Conservation (phyloP, 768 basidiomycete genomes). For the Lanmaoa rubissima region DNA sequence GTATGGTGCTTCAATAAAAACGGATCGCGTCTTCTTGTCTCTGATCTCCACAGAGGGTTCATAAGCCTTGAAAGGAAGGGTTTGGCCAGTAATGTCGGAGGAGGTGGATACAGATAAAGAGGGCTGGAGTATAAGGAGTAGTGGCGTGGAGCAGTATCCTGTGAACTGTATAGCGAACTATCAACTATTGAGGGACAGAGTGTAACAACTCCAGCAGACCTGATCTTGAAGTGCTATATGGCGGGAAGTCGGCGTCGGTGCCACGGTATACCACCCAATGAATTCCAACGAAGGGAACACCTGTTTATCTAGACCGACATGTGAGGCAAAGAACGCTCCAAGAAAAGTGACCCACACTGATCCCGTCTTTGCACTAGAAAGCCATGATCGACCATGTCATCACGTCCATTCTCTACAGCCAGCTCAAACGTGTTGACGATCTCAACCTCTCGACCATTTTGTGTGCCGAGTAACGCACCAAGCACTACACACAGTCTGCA, state of each 20-base stretch:
- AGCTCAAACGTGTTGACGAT: conserved; percentile 97
- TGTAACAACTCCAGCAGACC: conserved; percentile 37
- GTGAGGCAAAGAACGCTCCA: conserved; percentile 2
- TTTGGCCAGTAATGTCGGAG: conserved; percentile 59
- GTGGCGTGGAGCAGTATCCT: conserved; percentile 80
- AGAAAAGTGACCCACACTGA: conserved; percentile 60
- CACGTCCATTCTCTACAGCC: conserved; percentile 53
- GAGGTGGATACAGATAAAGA: conserved; percentile 43
- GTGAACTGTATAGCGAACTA: conserved; percentile 57
- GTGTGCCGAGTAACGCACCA: conserved; percentile 91
- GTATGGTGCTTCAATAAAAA: conserved; percentile 83
- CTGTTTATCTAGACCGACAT: conserved; percentile 73
- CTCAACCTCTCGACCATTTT: conserved; percentile 92
- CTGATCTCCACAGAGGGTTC: conserved; percentile 87
- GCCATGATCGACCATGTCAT: conserved; percentile 68
- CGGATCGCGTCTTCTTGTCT: conserved; percentile 70
- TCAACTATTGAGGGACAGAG: neutral
- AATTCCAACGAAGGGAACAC: conserved; percentile 97
- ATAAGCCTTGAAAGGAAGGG: conserved; percentile 90
- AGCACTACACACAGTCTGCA: conserved; percentile 54
- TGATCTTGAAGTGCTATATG: conserved; percentile 88
- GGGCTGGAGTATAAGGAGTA: conserved; percentile 77
- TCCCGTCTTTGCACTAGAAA: conserved; percentile 83
- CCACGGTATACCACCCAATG: conserved; percentile 96
- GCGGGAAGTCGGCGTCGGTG: conserved; percentile 63